Percentiles rank a stretch among this genome's conserved stretches.
Evolutionary conservation across 1,284 basidiomycete genomes (phyloP).

Genomic region (Termitomyces sp.): DNA sequence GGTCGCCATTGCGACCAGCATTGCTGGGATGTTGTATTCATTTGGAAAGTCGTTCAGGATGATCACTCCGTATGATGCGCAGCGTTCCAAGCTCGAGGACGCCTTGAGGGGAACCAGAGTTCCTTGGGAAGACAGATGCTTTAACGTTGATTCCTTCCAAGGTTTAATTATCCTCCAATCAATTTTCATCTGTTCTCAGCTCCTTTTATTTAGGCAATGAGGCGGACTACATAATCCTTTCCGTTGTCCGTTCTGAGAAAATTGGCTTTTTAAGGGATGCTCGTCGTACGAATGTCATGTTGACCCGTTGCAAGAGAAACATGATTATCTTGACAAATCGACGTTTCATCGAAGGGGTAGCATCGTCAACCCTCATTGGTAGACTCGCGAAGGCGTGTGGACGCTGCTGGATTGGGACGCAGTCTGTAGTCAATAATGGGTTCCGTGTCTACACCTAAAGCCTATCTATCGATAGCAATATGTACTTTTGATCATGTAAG

Average conservation of each 20-base stretch:
- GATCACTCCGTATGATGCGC: slow-evolving; percentile 69
- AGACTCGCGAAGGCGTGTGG: slow-evolving; percentile 35
- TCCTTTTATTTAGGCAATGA: slow-evolving; percentile 45
- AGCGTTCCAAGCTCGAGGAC: slow-evolving; percentile 48
- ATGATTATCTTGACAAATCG: slow-evolving; percentile 51
- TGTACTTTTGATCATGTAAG: not conserved
- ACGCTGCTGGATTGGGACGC: slow-evolving; percentile 32
- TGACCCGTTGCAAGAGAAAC: slow-evolving; percentile 51
- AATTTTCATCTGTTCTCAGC: not conserved
- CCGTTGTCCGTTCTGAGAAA: slow-evolving; percentile 45
- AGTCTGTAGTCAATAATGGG: slow-evolving; percentile 6
- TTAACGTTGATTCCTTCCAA: slow-evolving; percentile 63
- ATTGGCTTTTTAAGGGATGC: slow-evolving; percentile 25
- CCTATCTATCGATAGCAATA: not conserved
- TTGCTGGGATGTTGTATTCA: slow-evolving; percentile 42
- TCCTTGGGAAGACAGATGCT: slow-evolving; percentile 53
- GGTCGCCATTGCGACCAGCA: slow-evolving; percentile 34
- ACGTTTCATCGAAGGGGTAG: slow-evolving; percentile 38
- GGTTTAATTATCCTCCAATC: slow-evolving; percentile 25
- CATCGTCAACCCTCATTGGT: slow-evolving; percentile 41
- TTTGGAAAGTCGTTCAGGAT: slow-evolving; percentile 44
- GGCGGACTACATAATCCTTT: slow-evolving; percentile 58
- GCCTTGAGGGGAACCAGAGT: slow-evolving; percentile 32
- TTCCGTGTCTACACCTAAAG: slow-evolving; percentile 8
- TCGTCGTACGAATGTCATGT: slow-evolving; percentile 62